A percentile compares a stretch with the other conserved stretches of the same genome.
Evolutionary conservation across 2,329 filamentous ascomycete species (phyloP).

Genomic region (Sporothrix schenckii): DNA sequence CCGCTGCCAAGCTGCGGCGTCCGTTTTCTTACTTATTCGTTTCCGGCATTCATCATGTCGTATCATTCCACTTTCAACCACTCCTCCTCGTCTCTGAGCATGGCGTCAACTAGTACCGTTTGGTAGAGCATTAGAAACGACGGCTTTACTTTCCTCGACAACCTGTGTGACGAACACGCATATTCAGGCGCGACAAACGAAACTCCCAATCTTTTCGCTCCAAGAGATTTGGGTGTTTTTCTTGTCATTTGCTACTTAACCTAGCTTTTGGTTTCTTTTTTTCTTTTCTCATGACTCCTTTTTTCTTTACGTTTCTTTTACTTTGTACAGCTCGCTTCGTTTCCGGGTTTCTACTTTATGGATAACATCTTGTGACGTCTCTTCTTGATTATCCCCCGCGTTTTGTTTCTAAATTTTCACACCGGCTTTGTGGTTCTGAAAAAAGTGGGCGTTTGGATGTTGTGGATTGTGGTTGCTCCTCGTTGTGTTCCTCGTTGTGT

Average conservation of each 20-base stretch:
- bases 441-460: background rate
- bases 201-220: background rate
- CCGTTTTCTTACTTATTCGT: background rate
- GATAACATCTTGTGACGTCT: background rate
- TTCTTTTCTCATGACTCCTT: background rate
- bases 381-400: background rate
- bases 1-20: background rate
- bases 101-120: slow-evolving; percentile 8
- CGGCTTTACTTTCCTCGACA: slow-evolving; percentile 23
- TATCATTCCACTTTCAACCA: background rate
- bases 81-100: background rate
- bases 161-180: background rate
- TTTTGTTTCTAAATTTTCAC: background rate
- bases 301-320: background rate
- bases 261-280: slow-evolving; percentile 3
- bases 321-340: background rate
- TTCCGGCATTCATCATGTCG: background rate
- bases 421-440: background rate
- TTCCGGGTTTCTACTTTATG: slow-evolving; percentile 7
- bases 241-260: slow-evolving; percentile 9
- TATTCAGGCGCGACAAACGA: slow-evolving; percentile 9
- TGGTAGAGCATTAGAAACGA: slow-evolving; percentile 32
- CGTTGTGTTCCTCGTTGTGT: background rate
- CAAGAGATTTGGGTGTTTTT: background rate
- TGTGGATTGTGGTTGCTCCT: no score